Conservation (phyloP, 257 asterid genomes). For the Scutellaria barbata region DNA sequence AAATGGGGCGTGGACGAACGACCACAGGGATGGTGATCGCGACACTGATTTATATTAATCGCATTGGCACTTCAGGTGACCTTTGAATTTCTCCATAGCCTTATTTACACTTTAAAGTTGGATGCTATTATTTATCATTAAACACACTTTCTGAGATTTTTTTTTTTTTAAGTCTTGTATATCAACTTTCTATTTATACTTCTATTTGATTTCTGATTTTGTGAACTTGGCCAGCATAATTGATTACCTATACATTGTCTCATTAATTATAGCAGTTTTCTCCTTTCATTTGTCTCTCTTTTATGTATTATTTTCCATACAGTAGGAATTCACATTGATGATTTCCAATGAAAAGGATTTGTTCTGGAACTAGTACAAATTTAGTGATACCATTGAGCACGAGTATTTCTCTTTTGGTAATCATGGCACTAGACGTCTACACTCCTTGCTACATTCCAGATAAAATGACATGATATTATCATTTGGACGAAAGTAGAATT, state of each 20-base stretch:
- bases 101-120: constrained; percentile 23
- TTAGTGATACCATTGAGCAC: constrained; percentile 18
- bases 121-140: constrained; percentile 10
- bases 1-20: constrained; percentile 99
- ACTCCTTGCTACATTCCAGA: constrained; percentile 6
- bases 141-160: constrained; percentile 1
- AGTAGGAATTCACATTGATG: constrained; percentile 14
- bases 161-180: constrained; percentile 2
- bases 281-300: constrained; percentile 11
- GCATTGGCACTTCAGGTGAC: constrained; percentile 94
- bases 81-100: constrained; percentile 32
- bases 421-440: not conserved
- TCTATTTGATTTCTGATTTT: constrained; percentile 10
- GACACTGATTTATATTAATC: constrained; percentile 79
- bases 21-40: constrained; percentile 99
- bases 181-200: constrained; percentile 12
- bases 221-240: constrained; percentile 10
- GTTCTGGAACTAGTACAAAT: constrained; percentile 14
- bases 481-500: constrained; percentile 10
- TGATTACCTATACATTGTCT: constrained; percentile 6
- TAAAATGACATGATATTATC: constrained; percentile 7
- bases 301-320: constrained; percentile 6
- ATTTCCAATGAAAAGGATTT: constrained; percentile 9
- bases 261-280: constrained; percentile 2
- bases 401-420: not conserved